Percentiles rank a stretch among this genome's conserved stretches.
phyloP scores from a whole-genome alignment of 345 rosid species.

The Dipteronia dyeriana region DNA sequence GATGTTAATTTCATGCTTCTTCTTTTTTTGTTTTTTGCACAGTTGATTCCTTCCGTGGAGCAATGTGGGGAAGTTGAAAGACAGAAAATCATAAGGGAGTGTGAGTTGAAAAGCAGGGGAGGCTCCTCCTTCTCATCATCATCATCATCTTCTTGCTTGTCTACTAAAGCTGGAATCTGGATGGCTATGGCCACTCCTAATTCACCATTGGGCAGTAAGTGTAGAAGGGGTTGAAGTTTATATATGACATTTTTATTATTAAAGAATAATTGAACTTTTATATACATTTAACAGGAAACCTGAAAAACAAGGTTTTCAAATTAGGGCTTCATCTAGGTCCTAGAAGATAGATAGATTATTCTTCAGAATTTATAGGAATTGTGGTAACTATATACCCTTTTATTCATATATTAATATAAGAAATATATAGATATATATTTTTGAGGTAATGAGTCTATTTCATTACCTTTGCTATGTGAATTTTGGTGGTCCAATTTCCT shows the following conservation, averaged over 20 bases:
- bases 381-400: neutral
- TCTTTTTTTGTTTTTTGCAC: neutral
- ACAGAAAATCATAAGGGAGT: slow-evolving; percentile 10
- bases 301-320: neutral
- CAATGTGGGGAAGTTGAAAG: slow-evolving; percentile 10
- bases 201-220: slow-evolving; percentile 23
- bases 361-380: neutral
- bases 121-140: slow-evolving; percentile 11
- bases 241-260: neutral
- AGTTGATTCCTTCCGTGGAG: slow-evolving; percentile 24
- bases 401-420: neutral
- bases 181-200: slow-evolving; percentile 29
- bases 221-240: slow-evolving; percentile 13
- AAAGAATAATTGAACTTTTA: neutral
- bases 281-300: neutral
- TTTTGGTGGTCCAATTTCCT: neutral
- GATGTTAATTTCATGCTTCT: neutral
- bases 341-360: neutral
- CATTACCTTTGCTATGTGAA: neutral
- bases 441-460: neutral
- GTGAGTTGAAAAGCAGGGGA: slow-evolving; percentile 19
- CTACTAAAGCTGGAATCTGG: slow-evolving; percentile 27
- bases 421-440: neutral
- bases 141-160: slow-evolving; percentile 19
- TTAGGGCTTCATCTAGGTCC: neutral